Conservation (phyloP, 768 basidiomycete genomes). For the Suillus occidentalis region DNA sequence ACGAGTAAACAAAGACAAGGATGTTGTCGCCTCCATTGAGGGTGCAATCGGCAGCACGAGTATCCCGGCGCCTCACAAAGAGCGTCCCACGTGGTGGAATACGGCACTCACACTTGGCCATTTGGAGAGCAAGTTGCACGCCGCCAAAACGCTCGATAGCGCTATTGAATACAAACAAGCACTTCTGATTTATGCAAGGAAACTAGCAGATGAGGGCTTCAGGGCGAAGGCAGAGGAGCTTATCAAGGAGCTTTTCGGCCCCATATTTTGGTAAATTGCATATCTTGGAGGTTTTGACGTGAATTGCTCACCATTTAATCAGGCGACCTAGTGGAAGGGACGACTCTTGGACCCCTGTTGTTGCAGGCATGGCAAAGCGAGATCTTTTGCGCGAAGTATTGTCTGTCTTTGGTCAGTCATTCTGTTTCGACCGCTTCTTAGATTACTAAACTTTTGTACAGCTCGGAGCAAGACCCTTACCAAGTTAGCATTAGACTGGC, state of each 20-base stretch:
- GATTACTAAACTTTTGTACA: slow-evolving; percentile 30
- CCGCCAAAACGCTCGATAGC: slow-evolving; percentile 75
- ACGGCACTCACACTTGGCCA: slow-evolving; percentile 85
- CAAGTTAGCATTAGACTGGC: slow-evolving; percentile 79
- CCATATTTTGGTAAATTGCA: slow-evolving; percentile 77
- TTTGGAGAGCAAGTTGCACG: slow-evolving; percentile 79
- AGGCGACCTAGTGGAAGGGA: slow-evolving; percentile 70
- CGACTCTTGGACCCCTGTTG: slow-evolving; percentile 62
- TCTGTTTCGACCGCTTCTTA: neutral
- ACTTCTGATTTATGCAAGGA: slow-evolving; percentile 75
- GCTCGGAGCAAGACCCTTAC: slow-evolving; percentile 74
- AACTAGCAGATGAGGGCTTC: slow-evolving; percentile 88
- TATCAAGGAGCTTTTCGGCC: slow-evolving; percentile 86
- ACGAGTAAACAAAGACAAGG: slow-evolving; percentile 50
- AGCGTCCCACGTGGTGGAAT: slow-evolving; percentile 77
- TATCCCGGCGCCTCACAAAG: slow-evolving; percentile 41
- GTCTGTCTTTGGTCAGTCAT: slow-evolving; percentile 66
- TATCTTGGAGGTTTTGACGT: neutral
- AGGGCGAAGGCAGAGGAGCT: slow-evolving; percentile 88
- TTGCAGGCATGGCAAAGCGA: slow-evolving; percentile 74
- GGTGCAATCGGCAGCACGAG: slow-evolving; percentile 38
- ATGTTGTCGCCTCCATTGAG: slow-evolving; percentile 56
- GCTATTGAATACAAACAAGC: slow-evolving; percentile 81
- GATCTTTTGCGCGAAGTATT: slow-evolving; percentile 84
- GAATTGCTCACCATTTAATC: slow-evolving; percentile 8